phyloP scores from a whole-genome alignment of 2,329 filamentous ascomycete genomes.

The Aspergillus carbonarius region DNA sequence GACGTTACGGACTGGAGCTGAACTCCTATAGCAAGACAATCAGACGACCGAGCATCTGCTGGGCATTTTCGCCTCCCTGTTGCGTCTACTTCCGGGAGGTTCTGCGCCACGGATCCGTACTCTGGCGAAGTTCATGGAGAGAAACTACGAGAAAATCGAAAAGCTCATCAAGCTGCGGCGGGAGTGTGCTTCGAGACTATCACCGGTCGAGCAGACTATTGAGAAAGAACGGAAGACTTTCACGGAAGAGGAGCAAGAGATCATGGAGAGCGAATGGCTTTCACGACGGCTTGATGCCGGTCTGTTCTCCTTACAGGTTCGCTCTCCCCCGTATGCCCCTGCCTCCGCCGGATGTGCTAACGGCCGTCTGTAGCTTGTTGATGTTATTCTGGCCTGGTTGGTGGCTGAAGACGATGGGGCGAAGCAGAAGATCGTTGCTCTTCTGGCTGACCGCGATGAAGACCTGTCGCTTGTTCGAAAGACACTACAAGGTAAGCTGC shows the following conservation, averaged over 20 bases:
- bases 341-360: neutral
- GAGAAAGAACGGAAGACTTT: slow-evolving; percentile 56
- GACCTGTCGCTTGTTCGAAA: slow-evolving; percentile 60
- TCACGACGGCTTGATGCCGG: slow-evolving; percentile 78
- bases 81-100: slow-evolving; percentile 74
- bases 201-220: slow-evolving; percentile 63
- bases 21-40: slow-evolving; percentile 54
- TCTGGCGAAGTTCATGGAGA: slow-evolving; percentile 93
- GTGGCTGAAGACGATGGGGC: slow-evolving; percentile 83
- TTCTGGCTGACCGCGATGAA: slow-evolving; percentile 69
- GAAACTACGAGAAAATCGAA: slow-evolving; percentile 79
- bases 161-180: slow-evolving; percentile 70
- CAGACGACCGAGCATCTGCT: slow-evolving; percentile 75
- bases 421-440: slow-evolving; percentile 59
- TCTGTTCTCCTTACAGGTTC: slow-evolving; percentile 71
- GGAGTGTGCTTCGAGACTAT: slow-evolving; percentile 66
- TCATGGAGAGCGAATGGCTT: slow-evolving; percentile 69
- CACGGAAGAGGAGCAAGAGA: slow-evolving; percentile 59
- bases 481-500: slow-evolving; percentile 62
- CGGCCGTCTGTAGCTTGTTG: slow-evolving; percentile 56
- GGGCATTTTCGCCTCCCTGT: slow-evolving; percentile 77
- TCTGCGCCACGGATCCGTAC: slow-evolving; percentile 77
- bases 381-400: slow-evolving; percentile 86
- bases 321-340: slow-evolving; percentile 9
- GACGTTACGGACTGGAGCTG: slow-evolving; percentile 11